Conservation (phyloP, 352 stramenopile genomes). For the Phytopythium delawarense region DNA sequence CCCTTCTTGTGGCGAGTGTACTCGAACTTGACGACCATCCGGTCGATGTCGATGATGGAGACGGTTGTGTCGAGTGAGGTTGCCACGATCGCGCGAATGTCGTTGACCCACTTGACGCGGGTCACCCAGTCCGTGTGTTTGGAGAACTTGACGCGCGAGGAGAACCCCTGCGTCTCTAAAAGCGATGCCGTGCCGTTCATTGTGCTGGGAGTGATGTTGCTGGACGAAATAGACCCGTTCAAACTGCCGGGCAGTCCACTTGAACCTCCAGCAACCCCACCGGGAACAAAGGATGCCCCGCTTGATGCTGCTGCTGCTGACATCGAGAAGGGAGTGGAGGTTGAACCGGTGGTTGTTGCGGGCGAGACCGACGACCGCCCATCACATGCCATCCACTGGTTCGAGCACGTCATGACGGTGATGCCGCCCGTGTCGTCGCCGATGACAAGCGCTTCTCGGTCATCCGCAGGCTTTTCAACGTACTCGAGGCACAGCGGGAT, state of each 20-base stretch:
- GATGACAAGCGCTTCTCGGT: conserved; percentile 69
- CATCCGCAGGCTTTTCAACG: conserved; percentile 66
- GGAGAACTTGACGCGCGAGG: conserved; percentile 65
- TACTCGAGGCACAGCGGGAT: conserved; percentile 82
- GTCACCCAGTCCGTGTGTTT: conserved; percentile 86
- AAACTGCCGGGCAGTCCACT: neutral
- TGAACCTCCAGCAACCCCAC: conserved; percentile 10
- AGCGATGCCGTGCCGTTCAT: conserved; percentile 4
- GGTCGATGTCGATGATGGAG: conserved; percentile 79
- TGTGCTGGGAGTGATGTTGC: conserved; percentile 3
- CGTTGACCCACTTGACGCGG: conserved; percentile 78
- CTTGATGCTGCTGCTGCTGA: conserved; percentile 5
- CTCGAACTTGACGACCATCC: conserved; percentile 76
- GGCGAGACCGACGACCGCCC: conserved; percentile 35
- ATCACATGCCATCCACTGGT: conserved; percentile 68
- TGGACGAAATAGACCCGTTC: conserved; percentile 6
- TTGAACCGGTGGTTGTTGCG: conserved; percentile 13
- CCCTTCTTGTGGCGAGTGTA: conserved; percentile 81
- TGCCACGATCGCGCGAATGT: conserved; percentile 74
- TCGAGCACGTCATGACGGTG: conserved; percentile 66
- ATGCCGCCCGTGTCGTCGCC: conserved; percentile 75
- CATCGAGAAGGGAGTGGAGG: conserved; percentile 4
- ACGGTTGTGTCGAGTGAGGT: conserved; percentile 78
- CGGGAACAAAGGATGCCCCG: neutral
- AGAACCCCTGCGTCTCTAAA: conserved; percentile 61